Conservation (phyloP, 192 early-diverging fungal genomes). For the Coemansia sp. region DNA sequence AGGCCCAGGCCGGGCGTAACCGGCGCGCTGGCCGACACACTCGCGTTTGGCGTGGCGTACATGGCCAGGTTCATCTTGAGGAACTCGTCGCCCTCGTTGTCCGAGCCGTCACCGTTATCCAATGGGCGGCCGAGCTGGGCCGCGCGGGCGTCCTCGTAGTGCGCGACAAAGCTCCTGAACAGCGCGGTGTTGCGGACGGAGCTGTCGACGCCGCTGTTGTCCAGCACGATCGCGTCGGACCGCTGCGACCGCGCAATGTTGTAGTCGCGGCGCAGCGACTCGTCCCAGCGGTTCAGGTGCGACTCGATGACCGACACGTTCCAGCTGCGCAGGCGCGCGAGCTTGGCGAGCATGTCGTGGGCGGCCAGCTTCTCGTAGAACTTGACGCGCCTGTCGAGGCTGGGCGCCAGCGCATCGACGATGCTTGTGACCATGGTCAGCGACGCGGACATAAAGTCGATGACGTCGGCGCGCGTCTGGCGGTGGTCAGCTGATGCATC, state of each 20-base stretch:
- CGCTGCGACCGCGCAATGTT: conserved; percentile 39
- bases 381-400: conserved; percentile 27
- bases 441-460: conserved; percentile 26
- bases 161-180: conserved; percentile 32
- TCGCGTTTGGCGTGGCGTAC: background rate
- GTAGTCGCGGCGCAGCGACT: conserved; percentile 41
- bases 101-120: background rate
- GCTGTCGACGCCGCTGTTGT: conserved; percentile 33
- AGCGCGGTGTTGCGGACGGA: conserved; percentile 12
- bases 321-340: conserved; percentile 20
- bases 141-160: conserved; percentile 30
- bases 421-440: conserved; percentile 24
- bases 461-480: conserved; percentile 11
- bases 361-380: conserved; percentile 33
- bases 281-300: conserved; percentile 43
- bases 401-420: conserved; percentile 18
- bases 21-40: conserved; percentile 18
- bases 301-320: conserved; percentile 18
- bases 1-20: conserved; percentile 12
- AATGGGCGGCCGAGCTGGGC: background rate
- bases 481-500: background rate
- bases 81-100: conserved; percentile 34
- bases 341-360: conserved; percentile 37
- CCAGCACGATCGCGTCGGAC: conserved; percentile 17
- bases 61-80: conserved; percentile 29